These are phyloP conservation scores for Cladophialophora carrionii DNA, from an alignment of 2,329 filamentous ascomycete genomes.

Conservation along the genomic window DNA sequence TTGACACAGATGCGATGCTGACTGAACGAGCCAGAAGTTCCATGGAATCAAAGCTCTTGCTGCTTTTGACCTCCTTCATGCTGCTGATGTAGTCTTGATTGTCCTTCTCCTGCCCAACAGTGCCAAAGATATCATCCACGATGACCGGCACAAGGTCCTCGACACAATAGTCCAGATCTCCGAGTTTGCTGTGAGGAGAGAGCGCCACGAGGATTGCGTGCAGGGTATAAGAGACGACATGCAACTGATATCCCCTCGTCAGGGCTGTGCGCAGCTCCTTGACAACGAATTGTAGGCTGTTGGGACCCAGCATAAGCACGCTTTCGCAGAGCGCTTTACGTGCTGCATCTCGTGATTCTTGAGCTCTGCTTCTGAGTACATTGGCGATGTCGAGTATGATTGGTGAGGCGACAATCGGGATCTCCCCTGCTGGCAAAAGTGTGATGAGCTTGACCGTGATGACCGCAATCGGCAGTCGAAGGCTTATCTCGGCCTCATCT, in stretches of 20 bases:
- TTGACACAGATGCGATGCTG: slow-evolving; percentile 72
- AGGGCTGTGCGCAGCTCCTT: slow-evolving; percentile 85
- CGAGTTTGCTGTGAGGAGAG: slow-evolving; percentile 72
- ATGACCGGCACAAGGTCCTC: slow-evolving; percentile 77
- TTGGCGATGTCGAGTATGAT: slow-evolving; percentile 91
- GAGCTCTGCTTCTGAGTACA: slow-evolving; percentile 84
- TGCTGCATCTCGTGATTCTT: slow-evolving; percentile 88
- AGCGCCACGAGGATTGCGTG: slow-evolving; percentile 83
- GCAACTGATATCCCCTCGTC: slow-evolving; percentile 84
- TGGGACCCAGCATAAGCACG: slow-evolving; percentile 74
- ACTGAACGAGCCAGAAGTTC: slow-evolving; percentile 84
- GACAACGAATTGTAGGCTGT: slow-evolving; percentile 88
- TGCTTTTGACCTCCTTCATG: slow-evolving; percentile 97
- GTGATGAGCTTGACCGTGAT: slow-evolving; percentile 86
- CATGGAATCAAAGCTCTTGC: slow-evolving; percentile 97
- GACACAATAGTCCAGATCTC: slow-evolving; percentile 88
- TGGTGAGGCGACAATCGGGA: slow-evolving; percentile 74
- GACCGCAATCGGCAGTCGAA: slow-evolving; percentile 86
- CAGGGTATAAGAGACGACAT: slow-evolving; percentile 92
- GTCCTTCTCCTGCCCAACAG: slow-evolving; percentile 91
- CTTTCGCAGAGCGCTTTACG: slow-evolving; percentile 86
- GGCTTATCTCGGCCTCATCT: slow-evolving; percentile 90
- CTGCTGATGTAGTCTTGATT: slow-evolving; percentile 92
- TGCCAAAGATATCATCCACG: slow-evolving; percentile 97
- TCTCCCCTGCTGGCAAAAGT: slow-evolving; percentile 72